Percentiles rank a stretch among this genome's conserved stretches.
Conservation (phyloP, 2,329 filamentous ascomycete genomes). For the Blumeriella jaapii region DNA sequence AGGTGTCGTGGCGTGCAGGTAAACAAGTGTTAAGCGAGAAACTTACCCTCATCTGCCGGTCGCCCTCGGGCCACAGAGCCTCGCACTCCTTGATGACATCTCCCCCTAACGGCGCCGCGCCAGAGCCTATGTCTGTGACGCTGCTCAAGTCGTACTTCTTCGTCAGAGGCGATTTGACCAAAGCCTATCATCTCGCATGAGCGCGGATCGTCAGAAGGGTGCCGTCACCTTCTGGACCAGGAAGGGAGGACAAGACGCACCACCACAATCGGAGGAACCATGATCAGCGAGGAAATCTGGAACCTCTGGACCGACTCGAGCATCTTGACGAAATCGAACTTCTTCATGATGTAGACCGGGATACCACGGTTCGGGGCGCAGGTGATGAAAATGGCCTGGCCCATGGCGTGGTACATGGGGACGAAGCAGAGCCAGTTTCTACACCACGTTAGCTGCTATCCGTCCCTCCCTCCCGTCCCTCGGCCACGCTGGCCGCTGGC, state of each 20-base stretch:
- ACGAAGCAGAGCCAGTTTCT: slow-evolving; percentile 22
- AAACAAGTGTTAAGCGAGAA: not conserved
- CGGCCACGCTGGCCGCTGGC: no score
- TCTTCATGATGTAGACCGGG: slow-evolving; percentile 67
- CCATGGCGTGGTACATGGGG: slow-evolving; percentile 59
- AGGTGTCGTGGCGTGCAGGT: no score
- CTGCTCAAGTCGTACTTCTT: slow-evolving; percentile 68
- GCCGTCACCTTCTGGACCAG: not conserved
- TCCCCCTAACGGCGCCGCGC: slow-evolving; percentile 69
- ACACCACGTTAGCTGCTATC: not conserved
- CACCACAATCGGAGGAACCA: slow-evolving; percentile 68
- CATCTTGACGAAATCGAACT: slow-evolving; percentile 65
- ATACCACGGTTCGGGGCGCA: slow-evolving; percentile 42
- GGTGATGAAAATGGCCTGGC: slow-evolving; percentile 59
- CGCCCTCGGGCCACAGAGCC: slow-evolving; percentile 55
- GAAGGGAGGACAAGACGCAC: slow-evolving; percentile 17
- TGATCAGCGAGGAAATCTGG: slow-evolving; percentile 52
- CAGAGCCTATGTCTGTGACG: slow-evolving; percentile 71
- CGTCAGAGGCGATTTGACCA: slow-evolving; percentile 68
- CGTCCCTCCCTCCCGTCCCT: not conserved
- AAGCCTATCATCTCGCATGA: slow-evolving; percentile 38
- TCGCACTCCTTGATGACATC: slow-evolving; percentile 67
- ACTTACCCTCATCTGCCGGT: slow-evolving; percentile 51
- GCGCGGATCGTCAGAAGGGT: not conserved
- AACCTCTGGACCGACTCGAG: slow-evolving; percentile 56